These are phyloP conservation scores for Boletus sensibilis DNA, from an alignment of 768 basidiomycete genomes.

Conservation along the genomic window DNA sequence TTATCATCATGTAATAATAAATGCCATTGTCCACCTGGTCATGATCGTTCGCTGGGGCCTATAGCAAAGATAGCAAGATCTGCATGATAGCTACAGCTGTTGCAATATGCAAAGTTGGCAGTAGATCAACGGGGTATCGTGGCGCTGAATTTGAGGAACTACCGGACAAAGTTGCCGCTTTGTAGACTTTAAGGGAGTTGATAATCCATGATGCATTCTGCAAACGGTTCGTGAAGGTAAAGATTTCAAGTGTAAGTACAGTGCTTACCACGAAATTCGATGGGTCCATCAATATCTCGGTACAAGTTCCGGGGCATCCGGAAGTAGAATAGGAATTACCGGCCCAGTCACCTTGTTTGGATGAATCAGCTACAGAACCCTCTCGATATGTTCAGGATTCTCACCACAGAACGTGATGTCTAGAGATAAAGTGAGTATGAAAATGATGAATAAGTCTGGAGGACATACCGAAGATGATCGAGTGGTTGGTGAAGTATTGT, in stretches of 20 bases:
- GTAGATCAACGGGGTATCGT: constrained; percentile 2
- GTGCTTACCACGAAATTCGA: constrained; percentile 64
- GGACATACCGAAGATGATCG: constrained; percentile 69
- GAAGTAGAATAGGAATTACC: constrained; percentile 76
- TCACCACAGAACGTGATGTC: constrained; percentile 83
- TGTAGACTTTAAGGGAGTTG: constrained; percentile 75
- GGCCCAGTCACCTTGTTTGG: constrained; percentile 70
- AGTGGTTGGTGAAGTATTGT: constrained; percentile 63
- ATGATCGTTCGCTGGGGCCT: not conserved
- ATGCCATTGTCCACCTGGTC: constrained; percentile 1
- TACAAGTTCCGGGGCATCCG: constrained; percentile 74
- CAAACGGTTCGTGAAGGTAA: constrained; percentile 4
- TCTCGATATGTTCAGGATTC: constrained; percentile 13
- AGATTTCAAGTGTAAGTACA: not conserved
- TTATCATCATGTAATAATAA: constrained; percentile 11
- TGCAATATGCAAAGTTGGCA: constrained; percentile 12
- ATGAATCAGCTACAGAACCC: constrained; percentile 6
- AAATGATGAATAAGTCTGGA: not conserved
- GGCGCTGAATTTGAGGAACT: constrained; percentile 26
- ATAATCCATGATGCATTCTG: constrained; percentile 84
- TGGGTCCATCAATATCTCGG: constrained; percentile 61
- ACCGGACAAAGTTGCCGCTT: constrained; percentile 49
- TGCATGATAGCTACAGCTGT: constrained; percentile 10
- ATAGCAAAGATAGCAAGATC: constrained; percentile 17
- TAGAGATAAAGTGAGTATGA: constrained; percentile 31